A percentile compares a stretch with the other conserved stretches of the same genome.
Evolutionary conservation across 2,329 filamentous ascomycete species (phyloP).

Genomic region (Fusarium sterilihyphosum): DNA sequence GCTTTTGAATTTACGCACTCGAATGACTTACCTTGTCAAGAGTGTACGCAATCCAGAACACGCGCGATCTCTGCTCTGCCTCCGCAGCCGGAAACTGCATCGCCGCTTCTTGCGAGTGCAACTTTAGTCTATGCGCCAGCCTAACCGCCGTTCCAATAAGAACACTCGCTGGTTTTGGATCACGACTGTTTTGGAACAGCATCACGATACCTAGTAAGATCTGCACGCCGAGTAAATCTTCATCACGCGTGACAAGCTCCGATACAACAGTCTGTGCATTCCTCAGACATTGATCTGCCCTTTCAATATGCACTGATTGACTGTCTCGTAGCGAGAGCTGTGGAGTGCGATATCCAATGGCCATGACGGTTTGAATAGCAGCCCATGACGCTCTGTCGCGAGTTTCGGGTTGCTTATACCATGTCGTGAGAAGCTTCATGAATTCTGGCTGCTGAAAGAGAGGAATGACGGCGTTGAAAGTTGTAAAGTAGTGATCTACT

Average conservation of each 20-base stretch:
- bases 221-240: slow-evolving; percentile 52
- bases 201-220: slow-evolving; percentile 52
- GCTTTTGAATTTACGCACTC: rapidly evolving
- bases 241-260: slow-evolving; percentile 50
- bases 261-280: slow-evolving; percentile 52
- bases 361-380: slow-evolving; percentile 52
- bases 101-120: slow-evolving; percentile 46
- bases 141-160: slow-evolving; percentile 53
- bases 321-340: slow-evolving; percentile 29
- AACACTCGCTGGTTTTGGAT: slow-evolving; percentile 51
- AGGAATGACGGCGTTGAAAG: slow-evolving; percentile 50
- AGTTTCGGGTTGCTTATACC: slow-evolving; percentile 43
- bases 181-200: slow-evolving; percentile 50
- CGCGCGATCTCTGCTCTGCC: slow-evolving; percentile 47
- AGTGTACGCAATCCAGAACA: slow-evolving; percentile 55
- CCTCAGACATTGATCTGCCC: slow-evolving; percentile 46
- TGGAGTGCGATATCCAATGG: slow-evolving; percentile 48
- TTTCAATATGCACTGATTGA: slow-evolving; percentile 30
- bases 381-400: slow-evolving; percentile 48
- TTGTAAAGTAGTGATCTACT: slow-evolving; percentile 51
- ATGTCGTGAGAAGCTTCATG: slow-evolving; percentile 49
- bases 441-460: slow-evolving; percentile 51
- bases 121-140: slow-evolving; percentile 49
- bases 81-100: slow-evolving; percentile 43
- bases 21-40: slow-evolving; percentile 50